Conservation (phyloP, 1,284 basidiomycete genomes). For the Leucocoprinus gongylophorus region DNA sequence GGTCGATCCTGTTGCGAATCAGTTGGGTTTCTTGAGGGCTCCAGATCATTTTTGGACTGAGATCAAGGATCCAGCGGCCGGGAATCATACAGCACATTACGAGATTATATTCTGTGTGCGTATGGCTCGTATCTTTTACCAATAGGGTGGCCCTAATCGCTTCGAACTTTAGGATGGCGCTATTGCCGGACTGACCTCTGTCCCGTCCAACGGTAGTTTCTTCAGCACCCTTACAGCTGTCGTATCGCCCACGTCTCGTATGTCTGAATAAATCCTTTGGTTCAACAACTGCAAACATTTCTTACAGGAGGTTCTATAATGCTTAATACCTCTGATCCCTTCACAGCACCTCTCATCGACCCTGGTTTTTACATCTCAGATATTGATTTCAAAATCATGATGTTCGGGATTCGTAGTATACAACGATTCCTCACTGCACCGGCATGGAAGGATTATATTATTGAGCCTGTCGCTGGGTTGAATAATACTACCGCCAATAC, state of each 20-base stretch:
- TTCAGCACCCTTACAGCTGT: not conserved
- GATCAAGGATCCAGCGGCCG: constrained; percentile 18
- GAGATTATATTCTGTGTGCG: constrained; percentile 18
- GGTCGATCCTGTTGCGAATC: not conserved
- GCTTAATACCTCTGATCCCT: constrained; percentile 8
- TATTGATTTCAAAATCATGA: constrained; percentile 13
- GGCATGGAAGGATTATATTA: constrained; percentile 17
- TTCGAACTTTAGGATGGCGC: not conserved
- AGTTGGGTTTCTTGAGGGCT: constrained; percentile 17
- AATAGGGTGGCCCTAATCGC: not conserved
- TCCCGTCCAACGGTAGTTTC: not conserved
- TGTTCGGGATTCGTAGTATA: constrained; percentile 11
- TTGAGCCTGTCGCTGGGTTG: constrained; percentile 11
- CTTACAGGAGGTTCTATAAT: constrained; percentile 12
- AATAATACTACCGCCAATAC: not conserved
- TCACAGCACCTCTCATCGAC: constrained; percentile 15
- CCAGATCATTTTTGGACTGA: constrained; percentile 14
- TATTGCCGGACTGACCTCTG: not conserved
- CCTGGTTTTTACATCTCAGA: constrained; percentile 2
- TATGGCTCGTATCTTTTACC: not conserved
- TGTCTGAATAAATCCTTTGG: not conserved
- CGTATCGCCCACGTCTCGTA: constrained; percentile 6
- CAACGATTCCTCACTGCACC: constrained; percentile 15
- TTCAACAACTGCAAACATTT: not conserved
- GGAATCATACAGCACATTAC: constrained; percentile 19